Evolutionary conservation across 2,329 filamentous ascomycete genomes (phyloP).

Genomic region (Cordyceps tenuipes): DNA sequence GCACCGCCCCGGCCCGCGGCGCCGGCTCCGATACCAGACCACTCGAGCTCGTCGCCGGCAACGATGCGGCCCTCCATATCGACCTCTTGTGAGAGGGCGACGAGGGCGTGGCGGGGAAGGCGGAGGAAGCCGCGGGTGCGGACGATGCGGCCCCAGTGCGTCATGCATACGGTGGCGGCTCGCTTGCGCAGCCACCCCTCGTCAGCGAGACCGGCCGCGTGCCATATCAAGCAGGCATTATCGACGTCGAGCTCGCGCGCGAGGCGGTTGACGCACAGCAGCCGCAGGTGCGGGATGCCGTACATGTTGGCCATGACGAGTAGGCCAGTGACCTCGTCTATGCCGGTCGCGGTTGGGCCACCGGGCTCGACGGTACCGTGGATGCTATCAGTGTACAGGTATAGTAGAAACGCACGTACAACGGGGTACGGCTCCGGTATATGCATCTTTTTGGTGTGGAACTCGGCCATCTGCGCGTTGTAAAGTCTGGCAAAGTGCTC

Average conservation of each 20-base stretch:
- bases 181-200: conserved; percentile 91
- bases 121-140: conserved; percentile 79
- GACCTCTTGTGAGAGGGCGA: conserved; percentile 88
- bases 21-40: conserved; percentile 33
- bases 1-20: no score
- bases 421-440: conserved; percentile 94
- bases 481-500: conserved; percentile 92
- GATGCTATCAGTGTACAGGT: conserved; percentile 94
- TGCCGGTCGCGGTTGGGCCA: conserved; percentile 63
- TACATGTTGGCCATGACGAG: conserved; percentile 98
- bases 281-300: conserved; percentile 85
- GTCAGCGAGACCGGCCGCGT: conserved; percentile 79
- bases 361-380: conserved; percentile 41
- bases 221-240: conserved; percentile 93
- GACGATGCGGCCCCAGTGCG: conserved; percentile 90
- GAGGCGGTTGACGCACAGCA: conserved; percentile 84
- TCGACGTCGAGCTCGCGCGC: conserved; percentile 88
- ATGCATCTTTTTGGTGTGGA: conserved; percentile 94
- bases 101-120: conserved; percentile 68
- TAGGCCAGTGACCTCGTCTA: conserved; percentile 84
- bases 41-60: conserved; percentile 72
- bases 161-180: conserved; percentile 80
- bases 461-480: conserved; percentile 91
- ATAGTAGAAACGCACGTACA: conserved; percentile 90
- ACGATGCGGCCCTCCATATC: conserved; percentile 89